Percentiles rank a stretch among this genome's conserved stretches.
These are phyloP conservation scores for Pestalotiopsis sp. DNA, from an alignment of 2,329 filamentous ascomycete species.

Conservation along the genomic window DNA sequence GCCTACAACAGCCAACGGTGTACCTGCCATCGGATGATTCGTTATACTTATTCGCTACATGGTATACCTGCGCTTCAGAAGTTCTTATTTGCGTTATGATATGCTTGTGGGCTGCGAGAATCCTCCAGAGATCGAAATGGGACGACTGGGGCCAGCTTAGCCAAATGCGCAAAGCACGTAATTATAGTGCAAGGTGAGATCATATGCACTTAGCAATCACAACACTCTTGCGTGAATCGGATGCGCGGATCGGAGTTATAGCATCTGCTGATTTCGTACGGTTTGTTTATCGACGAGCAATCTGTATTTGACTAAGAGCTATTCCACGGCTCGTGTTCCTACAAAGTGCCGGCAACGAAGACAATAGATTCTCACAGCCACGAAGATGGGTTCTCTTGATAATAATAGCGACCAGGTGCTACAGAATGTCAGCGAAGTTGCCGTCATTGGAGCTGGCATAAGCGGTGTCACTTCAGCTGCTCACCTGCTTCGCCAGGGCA, in stretches of 20 bases:
- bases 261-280: background rate
- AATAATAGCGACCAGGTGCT: conserved; percentile 6
- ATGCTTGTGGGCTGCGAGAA: too few relatives aligned
- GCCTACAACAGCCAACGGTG: too few relatives aligned
- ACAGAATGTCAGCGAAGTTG: conserved; percentile 41
- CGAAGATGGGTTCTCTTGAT: conserved; percentile 19
- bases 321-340: background rate
- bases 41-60: too few relatives aligned
- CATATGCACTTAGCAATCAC: background rate
- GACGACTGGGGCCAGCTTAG: background rate
- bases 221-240: background rate
- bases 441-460: conserved; percentile 66
- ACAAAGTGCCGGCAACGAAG: background rate
- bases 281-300: background rate
- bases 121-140: background rate
- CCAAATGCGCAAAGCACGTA: conserved; percentile 5
- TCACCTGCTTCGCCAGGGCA: conserved; percentile 62
- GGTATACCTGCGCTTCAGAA: too few relatives aligned
- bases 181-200: background rate
- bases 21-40: too few relatives aligned
- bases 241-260: background rate
- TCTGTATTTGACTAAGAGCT: background rate
- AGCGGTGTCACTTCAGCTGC: conserved; percentile 64
- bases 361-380: background rate
- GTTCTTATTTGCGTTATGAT: too few relatives aligned